Evolutionary conservation across 2,329 filamentous ascomycete genomes (phyloP).

Genomic region (Pyrenophora teres): DNA sequence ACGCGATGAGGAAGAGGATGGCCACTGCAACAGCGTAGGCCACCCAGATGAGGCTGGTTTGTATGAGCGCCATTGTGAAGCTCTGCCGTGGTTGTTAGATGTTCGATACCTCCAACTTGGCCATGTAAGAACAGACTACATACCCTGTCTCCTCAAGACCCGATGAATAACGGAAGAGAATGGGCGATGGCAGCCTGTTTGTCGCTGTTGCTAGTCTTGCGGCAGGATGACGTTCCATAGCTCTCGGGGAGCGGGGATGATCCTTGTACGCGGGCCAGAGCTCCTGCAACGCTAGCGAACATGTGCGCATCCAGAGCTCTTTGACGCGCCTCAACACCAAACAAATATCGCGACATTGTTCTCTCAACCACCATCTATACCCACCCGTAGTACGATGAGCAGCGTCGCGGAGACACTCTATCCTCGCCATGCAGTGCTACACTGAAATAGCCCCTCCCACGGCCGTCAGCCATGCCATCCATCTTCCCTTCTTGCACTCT

Average conservation of each 20-base stretch:
- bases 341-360: slow-evolving; percentile 12
- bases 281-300: slow-evolving; percentile 11
- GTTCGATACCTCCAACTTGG: background rate
- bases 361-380: background rate
- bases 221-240: slow-evolving; percentile 18
- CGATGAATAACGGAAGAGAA: background rate
- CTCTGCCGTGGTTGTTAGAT: no score
- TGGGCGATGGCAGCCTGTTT: slow-evolving; percentile 3
- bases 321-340: slow-evolving; percentile 24
- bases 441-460: slow-evolving; percentile 93
- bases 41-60: slow-evolving; percentile 92
- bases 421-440: slow-evolving; percentile 84
- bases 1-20: slow-evolving; percentile 75
- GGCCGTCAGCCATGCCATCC: slow-evolving; percentile 87
- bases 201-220: background rate
- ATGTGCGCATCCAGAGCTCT: slow-evolving; percentile 19
- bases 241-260: slow-evolving; percentile 9
- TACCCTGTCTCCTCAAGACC: background rate
- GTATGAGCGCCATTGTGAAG: slow-evolving; percentile 68
- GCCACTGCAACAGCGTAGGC: slow-evolving; percentile 83
- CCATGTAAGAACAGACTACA: background rate
- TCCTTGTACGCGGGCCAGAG: slow-evolving; percentile 11
- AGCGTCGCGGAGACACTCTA: slow-evolving; percentile 1
- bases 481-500: slow-evolving; percentile 75
- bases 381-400: slow-evolving; percentile 23